Evolutionary conservation across 1,284 basidiomycete species (phyloP).

Genomic region (Pseudozyma tsukubaensis): DNA sequence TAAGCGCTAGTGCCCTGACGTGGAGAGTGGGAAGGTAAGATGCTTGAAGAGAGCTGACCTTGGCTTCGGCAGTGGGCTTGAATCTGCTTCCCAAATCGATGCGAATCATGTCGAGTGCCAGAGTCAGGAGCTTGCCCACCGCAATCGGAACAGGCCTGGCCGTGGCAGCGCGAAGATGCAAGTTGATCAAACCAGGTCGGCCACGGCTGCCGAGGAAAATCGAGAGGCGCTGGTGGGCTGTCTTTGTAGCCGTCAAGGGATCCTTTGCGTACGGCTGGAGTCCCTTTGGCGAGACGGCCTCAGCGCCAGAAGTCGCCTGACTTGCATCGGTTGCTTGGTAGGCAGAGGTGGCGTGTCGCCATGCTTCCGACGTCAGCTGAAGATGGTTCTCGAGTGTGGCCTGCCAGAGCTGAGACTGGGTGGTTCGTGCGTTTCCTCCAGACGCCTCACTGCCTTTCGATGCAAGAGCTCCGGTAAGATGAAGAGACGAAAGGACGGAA

Average conservation of each 20-base stretch:
- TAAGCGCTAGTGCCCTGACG: conserved; percentile 34
- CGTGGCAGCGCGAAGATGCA: conserved; percentile 69
- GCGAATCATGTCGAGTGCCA: conserved; percentile 71
- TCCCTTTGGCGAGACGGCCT: conserved; percentile 10
- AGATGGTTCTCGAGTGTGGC: conserved; percentile 40
- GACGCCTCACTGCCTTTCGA: conserved; percentile 41
- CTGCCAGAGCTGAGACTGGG: conserved; percentile 57
- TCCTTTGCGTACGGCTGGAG: conserved; percentile 29
- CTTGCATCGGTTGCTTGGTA: conserved; percentile 13
- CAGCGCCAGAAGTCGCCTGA: neutral
- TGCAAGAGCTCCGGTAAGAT: conserved; percentile 51
- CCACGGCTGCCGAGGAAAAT: conserved; percentile 41
- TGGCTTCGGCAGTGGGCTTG: conserved; percentile 44
- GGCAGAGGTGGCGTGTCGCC: conserved; percentile 37
- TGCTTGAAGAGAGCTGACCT: conserved; percentile 39
- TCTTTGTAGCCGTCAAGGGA: conserved; percentile 31
- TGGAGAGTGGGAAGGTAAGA: conserved; percentile 24
- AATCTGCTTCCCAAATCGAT: conserved; percentile 65
- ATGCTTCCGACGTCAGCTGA: conserved; percentile 27
- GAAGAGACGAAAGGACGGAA: conserved; percentile 44
- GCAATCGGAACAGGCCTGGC: conserved; percentile 80
- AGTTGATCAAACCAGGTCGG: conserved; percentile 31
- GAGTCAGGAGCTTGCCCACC: conserved; percentile 72
- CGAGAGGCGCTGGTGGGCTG: conserved; percentile 27
- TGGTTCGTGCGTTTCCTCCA: conserved; percentile 36